Evolutionary conservation across 2,329 filamentous ascomycete genomes (phyloP), one percentile per base, ranked within the genome.

Genomic region (Colletotrichum caudatum): DNA sequence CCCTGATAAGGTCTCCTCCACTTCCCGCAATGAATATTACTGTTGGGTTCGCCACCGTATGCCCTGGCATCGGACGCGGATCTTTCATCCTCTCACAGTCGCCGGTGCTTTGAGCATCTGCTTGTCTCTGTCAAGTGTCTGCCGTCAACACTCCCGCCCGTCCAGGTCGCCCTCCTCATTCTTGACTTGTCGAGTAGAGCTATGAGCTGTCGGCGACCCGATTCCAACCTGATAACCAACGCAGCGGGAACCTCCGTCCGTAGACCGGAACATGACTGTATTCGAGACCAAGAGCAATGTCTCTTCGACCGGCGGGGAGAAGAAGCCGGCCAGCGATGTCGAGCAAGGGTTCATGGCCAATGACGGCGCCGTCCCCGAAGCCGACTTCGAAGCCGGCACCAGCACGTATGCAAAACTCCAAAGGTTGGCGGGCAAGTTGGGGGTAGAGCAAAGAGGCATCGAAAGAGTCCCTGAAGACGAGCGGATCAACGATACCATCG

Each of bases 391-490:
- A 51, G 37, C 70, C 46, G 66, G 70, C 41, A 69, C 60, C 69
- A 72, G 65, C 54, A 60, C 69, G 3, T 79, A 77, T 57, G 78
- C 78, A 12, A 80, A 73, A 72, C 74, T 90, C 0, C 91, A 92
- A 79, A 86, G 89, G 39, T 76, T 93, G 18, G 91, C 90, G 0
- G 90, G 87, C 54, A 89, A 86, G 75, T 85, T 92, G 73, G 88
- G 90, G 53, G 88, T 94, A 66, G 92, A 95, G 81, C 89, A 93
- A 81, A 84, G 92, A 77, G 92, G 92, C 65, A 93, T 94, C 71
- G 92, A 94, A 81, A 87, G 92, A 59, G 92, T 94, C 44, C 92
- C 91, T 0, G 88, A 89, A 65, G 84, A 91, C 76, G 92, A 94
- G 82, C 84, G 91, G 75, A 90, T 86, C 7, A 90, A 93, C 79